Base-by-base conservation (phyloP, 306 rosid species). In the Quercus wislizeni region DNA sequence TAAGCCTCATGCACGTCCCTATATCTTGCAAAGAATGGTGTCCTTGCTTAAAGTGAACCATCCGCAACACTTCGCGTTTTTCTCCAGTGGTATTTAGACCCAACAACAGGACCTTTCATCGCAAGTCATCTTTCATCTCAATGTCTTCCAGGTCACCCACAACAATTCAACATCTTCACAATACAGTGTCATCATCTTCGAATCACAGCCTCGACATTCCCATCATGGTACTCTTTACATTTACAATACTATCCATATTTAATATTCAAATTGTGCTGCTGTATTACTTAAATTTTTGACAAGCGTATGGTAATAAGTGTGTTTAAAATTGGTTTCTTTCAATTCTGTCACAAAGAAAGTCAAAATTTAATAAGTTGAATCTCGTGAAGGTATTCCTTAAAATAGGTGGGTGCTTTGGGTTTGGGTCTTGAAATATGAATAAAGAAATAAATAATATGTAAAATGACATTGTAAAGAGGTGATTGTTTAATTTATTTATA, bases 91-190 rank as follows among this genome's bases (percentile, higher is more conserved):
- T 4, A 64, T 15, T 43, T 43, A 1, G 62, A 11, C n/a, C 61
- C 19, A 82, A 23, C 52, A 80, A 14, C 43, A 21, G 71, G 6
- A 58, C 78, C 25, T 77, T 77, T 58, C 85, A 1, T 85, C 57
- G 28, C 11, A 77, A 76, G 13, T 78, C 80, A 35, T 80, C 80
- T 55, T n/a, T 9, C 14, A 64, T 82, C 17, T 65, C 82, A 0
- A 13, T 52, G 12, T 72, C 80, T 65, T 77, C 91, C 58, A 61
- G 80, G 86, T 54, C 85, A 31, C 83, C 81, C 23, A 69, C 88
- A 15, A 72, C 86, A 5, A 43, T 82, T 80, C 90, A 82, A 41
- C 77, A 51, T 33, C 85, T 76, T 55, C 85, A 82, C 28, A 78
- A 84, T 1, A 41, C 49, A n/a, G 80, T 80, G 12, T 76, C 90